Base-by-base conservation (phyloP, 73 alveolate species). In the Paramecium tetraurelia region DNA sequence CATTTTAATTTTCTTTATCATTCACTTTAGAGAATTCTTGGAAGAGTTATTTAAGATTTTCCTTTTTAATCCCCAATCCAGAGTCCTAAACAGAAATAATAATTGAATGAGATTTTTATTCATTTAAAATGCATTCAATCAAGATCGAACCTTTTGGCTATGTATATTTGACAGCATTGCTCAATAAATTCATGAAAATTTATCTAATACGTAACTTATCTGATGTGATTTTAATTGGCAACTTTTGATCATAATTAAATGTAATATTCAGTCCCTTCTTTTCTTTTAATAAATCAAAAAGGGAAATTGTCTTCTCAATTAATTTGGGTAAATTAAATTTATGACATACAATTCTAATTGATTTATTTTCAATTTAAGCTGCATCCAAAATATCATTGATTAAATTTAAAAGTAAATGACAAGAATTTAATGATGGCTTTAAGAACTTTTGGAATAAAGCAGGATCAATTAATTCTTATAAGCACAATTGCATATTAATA, bases 131-230 rank as follows among this genome's bases (percentile, higher is more conserved):
- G 9, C 88, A 86, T 31, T 72, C 93, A 63, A 84, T 57, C 11
- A 86, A 68, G 1, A 92, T 85, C 11, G 86, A 48, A 6, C 93
- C 93, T 22, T 75, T 86, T 3, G 80, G 50, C 29, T 59, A 59
- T 21, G 95, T 92, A 38, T 72, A 92, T 85, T 92, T 92, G 3
- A 92, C 40, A 14, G 95, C 95, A 92, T 92, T 92, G 18, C 93
- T 76, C n/a, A 85, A 31, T 31, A 92, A 85, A 59, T 92, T 92
- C 40, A 92, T 92, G 16, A 92, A 12, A 12, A 92, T 70, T 33
- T 92, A 35, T 53, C 92, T 85, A 85, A 76, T 53, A 24, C 95
- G 58, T 27, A 53, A 41, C 11, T 85, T 68, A 53, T 92, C 95
- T 9, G 93, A 84, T 24, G 58, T 53, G 7, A 92, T 53, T 27